Evolutionary conservation across 192 early-diverging fungal genomes (phyloP).

Genomic region (Jimgerdemannia lactiflua): DNA sequence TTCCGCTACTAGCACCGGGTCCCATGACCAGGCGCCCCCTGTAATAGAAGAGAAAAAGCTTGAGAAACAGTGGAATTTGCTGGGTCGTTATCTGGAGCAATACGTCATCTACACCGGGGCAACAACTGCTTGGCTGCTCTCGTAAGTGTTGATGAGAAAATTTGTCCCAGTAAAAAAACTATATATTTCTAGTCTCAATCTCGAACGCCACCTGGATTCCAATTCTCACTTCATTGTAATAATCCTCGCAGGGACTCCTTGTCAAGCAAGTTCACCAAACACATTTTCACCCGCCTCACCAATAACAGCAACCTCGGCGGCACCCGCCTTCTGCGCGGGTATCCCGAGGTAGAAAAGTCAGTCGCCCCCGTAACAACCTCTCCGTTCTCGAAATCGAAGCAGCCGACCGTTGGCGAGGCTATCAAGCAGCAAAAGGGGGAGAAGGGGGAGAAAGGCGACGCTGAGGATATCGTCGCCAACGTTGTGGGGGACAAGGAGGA

Average conservation of each 20-base stretch:
- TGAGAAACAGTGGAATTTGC: slow-evolving; percentile 69
- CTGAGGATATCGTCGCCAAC: slow-evolving; percentile 30
- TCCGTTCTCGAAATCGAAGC: slow-evolving; percentile 22
- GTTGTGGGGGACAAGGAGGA: slow-evolving; percentile 36
- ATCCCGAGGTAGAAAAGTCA: slow-evolving; percentile 65
- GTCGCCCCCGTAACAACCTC: slow-evolving; percentile 13
- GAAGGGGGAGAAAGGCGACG: slow-evolving; percentile 32
- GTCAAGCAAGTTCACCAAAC: slow-evolving; percentile 32
- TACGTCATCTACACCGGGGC: slow-evolving; percentile 69
- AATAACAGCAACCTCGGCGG: slow-evolving; percentile 61
- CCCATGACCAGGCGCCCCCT: not conserved
- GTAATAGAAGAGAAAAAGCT: slow-evolving; percentile 29
- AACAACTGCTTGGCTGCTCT: slow-evolving; percentile 57
- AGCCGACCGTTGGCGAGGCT: slow-evolving; percentile 11
- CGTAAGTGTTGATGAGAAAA: slow-evolving; percentile 19
- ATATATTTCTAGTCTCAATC: too few species aligned
- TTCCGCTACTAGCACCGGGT: not conserved
- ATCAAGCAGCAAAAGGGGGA: slow-evolving; percentile 25
- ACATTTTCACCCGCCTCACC: slow-evolving; percentile 58
- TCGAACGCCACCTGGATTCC: not conserved
- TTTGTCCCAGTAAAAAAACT: not conserved
- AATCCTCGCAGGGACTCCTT: slow-evolving; percentile 17
- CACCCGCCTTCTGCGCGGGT: slow-evolving; percentile 68
- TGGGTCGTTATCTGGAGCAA: slow-evolving; percentile 76
- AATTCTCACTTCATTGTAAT: not conserved